Percentiles rank a stretch among this genome's conserved stretches.
Evolutionary conservation across 2,329 filamentous ascomycete species (phyloP).

Genomic region (Neopestalotiopsis clavispora): DNA sequence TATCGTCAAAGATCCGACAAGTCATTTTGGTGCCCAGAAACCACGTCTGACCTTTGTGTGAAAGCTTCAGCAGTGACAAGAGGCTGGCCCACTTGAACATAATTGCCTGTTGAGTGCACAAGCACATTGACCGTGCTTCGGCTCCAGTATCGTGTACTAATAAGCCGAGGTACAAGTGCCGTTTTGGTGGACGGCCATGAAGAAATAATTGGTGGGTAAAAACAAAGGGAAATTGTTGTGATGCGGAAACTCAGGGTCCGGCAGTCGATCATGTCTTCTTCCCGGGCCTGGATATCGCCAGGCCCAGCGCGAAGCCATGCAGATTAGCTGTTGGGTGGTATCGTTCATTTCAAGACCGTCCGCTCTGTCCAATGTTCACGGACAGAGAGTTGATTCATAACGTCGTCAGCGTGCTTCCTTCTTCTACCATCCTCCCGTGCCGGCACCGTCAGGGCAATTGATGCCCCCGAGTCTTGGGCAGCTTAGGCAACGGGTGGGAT

Average conservation of each 20-base stretch:
- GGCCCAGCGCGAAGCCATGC: not conserved
- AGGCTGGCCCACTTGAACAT: not conserved
- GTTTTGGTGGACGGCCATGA: not conserved
- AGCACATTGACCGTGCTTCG: not conserved
- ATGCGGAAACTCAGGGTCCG: constrained; percentile 7
- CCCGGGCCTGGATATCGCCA: not conserved
- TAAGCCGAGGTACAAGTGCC: not conserved
- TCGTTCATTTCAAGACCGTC: constrained; percentile 17
- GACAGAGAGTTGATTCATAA: constrained; percentile 17
- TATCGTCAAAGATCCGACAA: not conserved
- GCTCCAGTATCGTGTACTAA: not conserved
- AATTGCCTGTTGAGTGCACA: not conserved
- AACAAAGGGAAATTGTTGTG: not conserved
- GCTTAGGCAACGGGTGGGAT: constrained; percentile 37
- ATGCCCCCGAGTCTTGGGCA: not conserved
- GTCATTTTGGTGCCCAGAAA: too few species aligned
- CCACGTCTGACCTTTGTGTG: not conserved
- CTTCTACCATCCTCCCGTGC: constrained; percentile 15
- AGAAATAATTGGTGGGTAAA: not conserved
- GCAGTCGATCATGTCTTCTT: not conserved
- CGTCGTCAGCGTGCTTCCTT: constrained; percentile 19
- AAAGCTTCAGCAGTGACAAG: not conserved
- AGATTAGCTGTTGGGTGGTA: constrained; percentile 17
- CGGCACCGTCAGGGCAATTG: not conserved
- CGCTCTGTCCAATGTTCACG: not conserved